phyloP scores from a whole-genome alignment of 306 rosid genomes.

The Urtica urens region DNA sequence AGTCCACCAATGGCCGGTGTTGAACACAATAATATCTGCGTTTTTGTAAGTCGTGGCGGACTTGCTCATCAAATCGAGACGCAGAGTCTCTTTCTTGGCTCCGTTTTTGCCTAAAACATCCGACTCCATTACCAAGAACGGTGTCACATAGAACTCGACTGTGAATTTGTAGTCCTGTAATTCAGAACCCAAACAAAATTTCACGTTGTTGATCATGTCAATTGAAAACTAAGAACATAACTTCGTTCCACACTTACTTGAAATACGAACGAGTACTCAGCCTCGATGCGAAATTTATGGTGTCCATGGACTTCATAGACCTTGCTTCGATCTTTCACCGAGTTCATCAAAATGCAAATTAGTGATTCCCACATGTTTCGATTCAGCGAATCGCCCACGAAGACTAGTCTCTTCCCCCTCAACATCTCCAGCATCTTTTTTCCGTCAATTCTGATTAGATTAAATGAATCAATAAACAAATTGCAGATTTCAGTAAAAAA shows the following conservation, averaged over 20 bases:
- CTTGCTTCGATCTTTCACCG: conserved; percentile 42
- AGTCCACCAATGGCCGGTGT: conserved; percentile 99
- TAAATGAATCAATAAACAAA: neutral
- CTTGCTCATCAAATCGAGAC: conserved; percentile 73
- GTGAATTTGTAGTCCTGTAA: conserved; percentile 70
- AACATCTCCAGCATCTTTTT: conserved; percentile 52
- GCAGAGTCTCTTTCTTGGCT: conserved; percentile 72
- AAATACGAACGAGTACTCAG: conserved; percentile 74
- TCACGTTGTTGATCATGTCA: too few species aligned
- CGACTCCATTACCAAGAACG: conserved; percentile 93
- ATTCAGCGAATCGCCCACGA: conserved; percentile 96
- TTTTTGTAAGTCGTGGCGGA: conserved; percentile 53
- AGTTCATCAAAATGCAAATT: conserved; percentile 69
- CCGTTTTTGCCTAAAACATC: conserved; percentile 61
- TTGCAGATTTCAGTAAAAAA: neutral
- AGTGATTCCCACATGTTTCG: conserved; percentile 99
- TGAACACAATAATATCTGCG: conserved; percentile 76
- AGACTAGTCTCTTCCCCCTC: conserved; percentile 71
- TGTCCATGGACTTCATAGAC: conserved; percentile 81
- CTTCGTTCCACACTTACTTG: conserved; percentile 44
- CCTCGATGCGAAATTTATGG: conserved; percentile 71
- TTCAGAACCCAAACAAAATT: neutral
- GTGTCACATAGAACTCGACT: conserved; percentile 84
- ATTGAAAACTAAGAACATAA: too few species aligned
- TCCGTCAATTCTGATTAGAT: conserved; percentile 51